Base-by-base conservation (phyloP, 805 yeast species). In the Yueomyces sinensis region DNA sequence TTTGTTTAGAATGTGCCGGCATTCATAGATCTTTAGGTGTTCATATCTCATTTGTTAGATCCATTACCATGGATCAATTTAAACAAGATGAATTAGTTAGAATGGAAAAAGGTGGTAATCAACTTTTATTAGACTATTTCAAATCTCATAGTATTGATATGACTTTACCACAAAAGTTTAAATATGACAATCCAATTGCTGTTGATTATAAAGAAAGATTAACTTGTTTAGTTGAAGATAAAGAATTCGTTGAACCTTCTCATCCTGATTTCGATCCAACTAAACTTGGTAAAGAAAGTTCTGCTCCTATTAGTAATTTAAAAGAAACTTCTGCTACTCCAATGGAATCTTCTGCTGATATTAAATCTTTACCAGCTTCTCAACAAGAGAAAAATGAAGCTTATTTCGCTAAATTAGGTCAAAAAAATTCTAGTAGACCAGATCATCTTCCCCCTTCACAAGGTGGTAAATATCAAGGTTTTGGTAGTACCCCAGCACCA, bases 1-100 rank as follows among this genome's bases (percentile, higher is more conserved):
- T 91, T 52, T 91, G 98, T 59, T 70, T 91, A 29, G 99, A 91
- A 56, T 91, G 98, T 65, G 98, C 98, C 15, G 99, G 99, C 31
- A 66, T 80, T 37, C 99, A 91, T 58, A 71, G 94, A 58, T 94
- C 97, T 11, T 65, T 91, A 32, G 98, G 98, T 28, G 98, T 91
- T 30, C 98, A 91, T 56, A 76, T 91, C 38, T 87, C 96, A 29
- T 91, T 91, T 63, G 97, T 91, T 27, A 70, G 98, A 54, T 81
- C 94, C 19, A 87, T 91, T 47, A 91, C 97, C 6, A 91, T 91
- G 98, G 98, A 91, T 59, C 96, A 86, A 63, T 91, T 93, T 66
- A 91, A 89, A 62, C 78, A 84, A 4, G 95, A 87, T 29, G 98
- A 91, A 56, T 68, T 87, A 38, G 61, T 72, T 43, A 66, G 93